Conservation (phyloP, 2,329 filamentous ascomycete genomes). For the Mariannaea sp. region DNA sequence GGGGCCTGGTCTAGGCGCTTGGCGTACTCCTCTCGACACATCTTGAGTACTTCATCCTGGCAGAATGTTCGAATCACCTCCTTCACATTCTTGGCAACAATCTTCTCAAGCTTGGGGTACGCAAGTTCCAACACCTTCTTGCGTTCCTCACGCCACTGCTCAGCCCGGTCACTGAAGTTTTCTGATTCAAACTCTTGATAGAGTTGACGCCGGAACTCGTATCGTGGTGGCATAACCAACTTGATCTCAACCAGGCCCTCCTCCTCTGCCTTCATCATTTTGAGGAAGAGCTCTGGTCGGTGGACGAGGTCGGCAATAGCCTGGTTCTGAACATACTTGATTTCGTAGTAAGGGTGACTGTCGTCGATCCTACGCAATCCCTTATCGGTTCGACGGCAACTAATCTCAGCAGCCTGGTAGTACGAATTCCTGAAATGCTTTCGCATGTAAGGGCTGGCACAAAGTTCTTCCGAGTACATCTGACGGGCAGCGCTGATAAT, state of each 20-base stretch:
- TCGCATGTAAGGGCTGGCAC: slow-evolving; percentile 84
- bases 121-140: slow-evolving; percentile 83
- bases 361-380: slow-evolving; percentile 93
- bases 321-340: slow-evolving; percentile 94
- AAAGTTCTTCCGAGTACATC: slow-evolving; percentile 90
- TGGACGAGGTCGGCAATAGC: slow-evolving; percentile 80
- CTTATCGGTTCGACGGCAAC: slow-evolving; percentile 91
- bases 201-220: slow-evolving; percentile 76
- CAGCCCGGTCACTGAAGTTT: slow-evolving; percentile 91
- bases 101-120: slow-evolving; percentile 77
- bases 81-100: slow-evolving; percentile 91
- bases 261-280: slow-evolving; percentile 97
- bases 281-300: slow-evolving; percentile 86
- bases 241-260: slow-evolving; percentile 89
- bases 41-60: slow-evolving; percentile 87
- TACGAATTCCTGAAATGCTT: slow-evolving; percentile 83
- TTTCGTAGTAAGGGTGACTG: slow-evolving; percentile 93
- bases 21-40: slow-evolving; percentile 86
- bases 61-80: slow-evolving; percentile 93
- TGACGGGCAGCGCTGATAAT: slow-evolving; percentile 80
- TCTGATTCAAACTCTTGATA: slow-evolving; percentile 89
- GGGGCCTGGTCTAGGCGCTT: slow-evolving; percentile 93
- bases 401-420: slow-evolving; percentile 82
- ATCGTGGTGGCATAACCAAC: slow-evolving; percentile 75
- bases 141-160: slow-evolving; percentile 91